A percentile compares a stretch with the other conserved stretches of the same genome.
phyloP scores from a whole-genome alignment of 345 rosid species.

The Sonneratia alba region DNA sequence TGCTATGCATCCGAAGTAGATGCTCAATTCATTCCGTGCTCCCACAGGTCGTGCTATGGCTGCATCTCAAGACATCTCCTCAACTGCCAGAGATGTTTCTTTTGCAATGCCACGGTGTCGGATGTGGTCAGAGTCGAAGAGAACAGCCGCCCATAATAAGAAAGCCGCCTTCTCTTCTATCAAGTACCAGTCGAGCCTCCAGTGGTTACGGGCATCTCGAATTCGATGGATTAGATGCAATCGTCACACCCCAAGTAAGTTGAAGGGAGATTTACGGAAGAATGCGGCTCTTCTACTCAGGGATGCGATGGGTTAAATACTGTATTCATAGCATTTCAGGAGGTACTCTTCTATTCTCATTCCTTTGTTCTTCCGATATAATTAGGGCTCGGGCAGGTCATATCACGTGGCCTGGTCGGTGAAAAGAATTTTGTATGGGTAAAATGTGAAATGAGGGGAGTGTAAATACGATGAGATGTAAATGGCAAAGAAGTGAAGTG shows the following conservation, averaged over 20 bases:
- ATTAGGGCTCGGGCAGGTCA: background rate
- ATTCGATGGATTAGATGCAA: background rate
- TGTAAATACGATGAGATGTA: slow-evolving; percentile 64
- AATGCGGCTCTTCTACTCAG: background rate
- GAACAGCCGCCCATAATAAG: background rate
- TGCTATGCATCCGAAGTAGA: slow-evolving; percentile 62
- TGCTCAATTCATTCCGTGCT: slow-evolving; percentile 69
- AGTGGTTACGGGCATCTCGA: background rate
- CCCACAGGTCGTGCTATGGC: slow-evolving; percentile 75
- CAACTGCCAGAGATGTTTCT: slow-evolving; percentile 87
- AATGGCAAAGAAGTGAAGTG: slow-evolving; percentile 14
- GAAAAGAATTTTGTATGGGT: slow-evolving; percentile 41
- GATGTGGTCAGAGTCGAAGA: slow-evolving; percentile 39
- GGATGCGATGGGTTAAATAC: background rate
- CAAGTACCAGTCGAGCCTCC: background rate
- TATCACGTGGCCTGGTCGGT: slow-evolving; percentile 1
- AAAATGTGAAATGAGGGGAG: slow-evolving; percentile 20
- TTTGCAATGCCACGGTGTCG: slow-evolving; percentile 73
- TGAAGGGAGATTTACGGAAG: background rate
- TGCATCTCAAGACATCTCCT: slow-evolving; percentile 95
- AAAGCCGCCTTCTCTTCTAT: background rate
- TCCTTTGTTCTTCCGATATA: background rate
- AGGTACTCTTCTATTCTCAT: background rate
- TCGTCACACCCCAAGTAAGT: background rate
- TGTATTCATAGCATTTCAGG: background rate